phyloP scores from a whole-genome alignment of 2,329 filamentous ascomycete species.

The Aspergillus texensis region DNA sequence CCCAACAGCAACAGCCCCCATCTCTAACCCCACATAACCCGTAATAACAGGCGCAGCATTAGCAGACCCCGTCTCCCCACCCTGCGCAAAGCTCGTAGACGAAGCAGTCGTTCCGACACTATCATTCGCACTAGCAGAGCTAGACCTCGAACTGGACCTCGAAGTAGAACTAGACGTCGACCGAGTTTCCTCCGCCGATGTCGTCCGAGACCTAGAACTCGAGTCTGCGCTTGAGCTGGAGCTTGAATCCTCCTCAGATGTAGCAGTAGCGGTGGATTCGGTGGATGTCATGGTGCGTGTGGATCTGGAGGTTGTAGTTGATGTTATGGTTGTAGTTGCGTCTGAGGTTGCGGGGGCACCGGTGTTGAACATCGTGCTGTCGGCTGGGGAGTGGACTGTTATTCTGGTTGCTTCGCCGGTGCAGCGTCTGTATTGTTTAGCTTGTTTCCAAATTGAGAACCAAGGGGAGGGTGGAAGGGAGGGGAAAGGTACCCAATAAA shows the following conservation, averaged over 20 bases:
- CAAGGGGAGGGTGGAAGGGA: background rate
- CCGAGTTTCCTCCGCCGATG: background rate
- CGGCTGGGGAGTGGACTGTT: conserved; percentile 11
- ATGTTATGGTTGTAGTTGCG: background rate
- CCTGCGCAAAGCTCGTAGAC: background rate
- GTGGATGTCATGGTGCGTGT: background rate
- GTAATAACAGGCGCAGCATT: background rate
- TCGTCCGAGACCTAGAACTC: background rate
- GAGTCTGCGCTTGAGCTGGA: background rate
- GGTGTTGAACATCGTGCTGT: background rate
- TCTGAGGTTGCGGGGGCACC: background rate
- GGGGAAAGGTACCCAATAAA: background rate
- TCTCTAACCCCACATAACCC: background rate
- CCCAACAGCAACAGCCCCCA: background rate
- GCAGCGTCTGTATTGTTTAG: conserved; percentile 4
- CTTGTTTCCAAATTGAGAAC: too few relatives aligned
- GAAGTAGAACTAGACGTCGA: background rate
- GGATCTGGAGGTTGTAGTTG: background rate
- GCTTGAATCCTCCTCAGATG: background rate
- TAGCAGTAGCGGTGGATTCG: background rate
- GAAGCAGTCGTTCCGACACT: background rate
- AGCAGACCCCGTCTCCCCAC: background rate
- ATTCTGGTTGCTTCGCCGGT: conserved; percentile 9
- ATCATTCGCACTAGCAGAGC: background rate
- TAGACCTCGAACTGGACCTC: background rate